Conservation (phyloP, 768 basidiomycete genomes). For the Mycena belliarum region DNA sequence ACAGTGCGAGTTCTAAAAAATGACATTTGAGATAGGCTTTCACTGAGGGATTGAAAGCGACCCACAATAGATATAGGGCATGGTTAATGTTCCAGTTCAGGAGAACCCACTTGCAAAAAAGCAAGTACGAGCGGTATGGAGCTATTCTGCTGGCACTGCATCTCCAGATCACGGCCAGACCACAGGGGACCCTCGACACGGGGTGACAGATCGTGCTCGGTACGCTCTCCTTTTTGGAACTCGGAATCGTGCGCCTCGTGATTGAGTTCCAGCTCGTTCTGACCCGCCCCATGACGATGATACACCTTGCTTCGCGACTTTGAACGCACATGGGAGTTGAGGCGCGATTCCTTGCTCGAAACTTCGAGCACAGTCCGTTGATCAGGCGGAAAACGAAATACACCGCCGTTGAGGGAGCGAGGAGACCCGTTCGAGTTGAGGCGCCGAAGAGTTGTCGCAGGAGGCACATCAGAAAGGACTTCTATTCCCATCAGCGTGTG, state of each 20-base stretch:
- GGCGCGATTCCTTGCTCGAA: conserved; percentile 23
- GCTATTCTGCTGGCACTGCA: conserved; percentile 89
- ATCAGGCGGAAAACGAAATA: conserved; percentile 23
- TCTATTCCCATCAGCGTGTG: conserved; percentile 67
- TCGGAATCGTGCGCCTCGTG: conserved; percentile 36
- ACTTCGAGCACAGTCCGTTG: conserved; percentile 12
- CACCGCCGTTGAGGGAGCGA: conserved; percentile 19
- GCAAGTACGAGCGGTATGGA: conserved; percentile 75
- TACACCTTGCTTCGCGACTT: conserved; percentile 75
- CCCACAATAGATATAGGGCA: conserved; percentile 11
- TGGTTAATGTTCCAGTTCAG: conserved; percentile 35
- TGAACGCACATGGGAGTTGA: conserved; percentile 51
- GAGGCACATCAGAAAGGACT: conserved; percentile 15
- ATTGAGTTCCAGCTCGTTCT: conserved; percentile 60
- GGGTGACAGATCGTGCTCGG: conserved; percentile 31
- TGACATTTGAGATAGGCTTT: neutral
- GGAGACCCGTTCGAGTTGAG: conserved; percentile 23
- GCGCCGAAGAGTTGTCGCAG: conserved; percentile 32
- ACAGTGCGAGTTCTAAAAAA: conserved; percentile 4
- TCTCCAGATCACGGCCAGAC: conserved; percentile 82
- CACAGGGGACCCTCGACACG: conserved; percentile 55
- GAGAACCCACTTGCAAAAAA: conserved; percentile 53
- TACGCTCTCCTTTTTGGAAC: conserved; percentile 25
- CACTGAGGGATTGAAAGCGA: neutral
- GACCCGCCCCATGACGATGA: conserved; percentile 62